A percentile compares a stretch with the other conserved stretches of the same genome.
Conservation (phyloP, 257 asterid genomes). For the Forsythia suspensa region DNA sequence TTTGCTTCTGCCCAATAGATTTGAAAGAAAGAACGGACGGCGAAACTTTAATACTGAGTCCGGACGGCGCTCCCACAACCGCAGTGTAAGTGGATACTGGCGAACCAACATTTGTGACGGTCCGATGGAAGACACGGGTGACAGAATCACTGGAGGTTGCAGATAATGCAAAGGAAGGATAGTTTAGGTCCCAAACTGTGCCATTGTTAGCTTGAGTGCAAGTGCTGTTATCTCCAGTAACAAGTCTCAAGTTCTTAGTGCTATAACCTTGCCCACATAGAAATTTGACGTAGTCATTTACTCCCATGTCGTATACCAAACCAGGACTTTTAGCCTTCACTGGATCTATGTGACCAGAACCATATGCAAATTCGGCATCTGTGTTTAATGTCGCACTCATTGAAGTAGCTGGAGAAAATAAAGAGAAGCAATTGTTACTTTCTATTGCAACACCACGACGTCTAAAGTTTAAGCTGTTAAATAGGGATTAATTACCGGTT, state of each 20-base stretch:
- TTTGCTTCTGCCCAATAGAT: slow-evolving; percentile 38
- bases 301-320: slow-evolving; percentile 51
- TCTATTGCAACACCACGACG: too few relatives aligned
- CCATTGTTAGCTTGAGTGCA: slow-evolving; percentile 44
- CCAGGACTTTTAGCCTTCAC: slow-evolving; percentile 55
- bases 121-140: slow-evolving; percentile 43
- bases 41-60: slow-evolving; percentile 34
- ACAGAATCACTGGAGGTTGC: not conserved
- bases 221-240: slow-evolving; percentile 55
- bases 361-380: slow-evolving; percentile 68
- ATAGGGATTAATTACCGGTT: slow-evolving; percentile 37
- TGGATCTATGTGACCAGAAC: slow-evolving; percentile 76
- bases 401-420: slow-evolving; percentile 28
- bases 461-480: too few relatives aligned
- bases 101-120: slow-evolving; percentile 60
- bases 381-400: slow-evolving; percentile 25
- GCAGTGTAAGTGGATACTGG: slow-evolving; percentile 49
- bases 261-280: slow-evolving; percentile 73
- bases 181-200: slow-evolving; percentile 60
- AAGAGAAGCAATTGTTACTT: not conserved
- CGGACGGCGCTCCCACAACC: slow-evolving; percentile 8
- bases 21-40: slow-evolving; percentile 42
- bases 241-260: slow-evolving; percentile 34
- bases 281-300: slow-evolving; percentile 50
- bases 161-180: slow-evolving; percentile 55